These are phyloP conservation scores for Lippia alba DNA, from an alignment of 305 asterid species.

Conservation along the genomic window DNA sequence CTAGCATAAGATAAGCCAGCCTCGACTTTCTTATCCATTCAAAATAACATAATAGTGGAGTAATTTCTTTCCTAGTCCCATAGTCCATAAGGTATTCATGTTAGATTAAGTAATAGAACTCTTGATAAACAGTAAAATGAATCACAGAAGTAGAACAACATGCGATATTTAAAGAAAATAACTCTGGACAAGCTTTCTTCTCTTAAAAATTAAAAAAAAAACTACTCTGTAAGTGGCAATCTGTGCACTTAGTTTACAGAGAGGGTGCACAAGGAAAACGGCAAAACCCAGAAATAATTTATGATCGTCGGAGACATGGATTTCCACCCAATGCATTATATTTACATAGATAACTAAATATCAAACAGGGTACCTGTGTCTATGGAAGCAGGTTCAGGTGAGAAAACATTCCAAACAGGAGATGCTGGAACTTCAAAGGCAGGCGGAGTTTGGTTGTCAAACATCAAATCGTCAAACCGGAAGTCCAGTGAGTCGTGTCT, in stretches of 20 bases:
- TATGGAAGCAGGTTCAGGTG: slow-evolving; percentile 54
- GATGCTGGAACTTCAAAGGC: slow-evolving; percentile 48
- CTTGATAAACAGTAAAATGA: background rate
- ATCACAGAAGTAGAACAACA: background rate
- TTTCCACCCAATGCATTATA: slow-evolving; percentile 3
- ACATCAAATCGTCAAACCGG: slow-evolving; percentile 46
- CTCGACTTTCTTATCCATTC: no score
- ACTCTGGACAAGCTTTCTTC: slow-evolving; percentile 26
- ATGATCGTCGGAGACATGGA: slow-evolving; percentile 10
- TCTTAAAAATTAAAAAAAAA: slow-evolving; percentile 14
- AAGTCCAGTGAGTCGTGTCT: slow-evolving; percentile 35
- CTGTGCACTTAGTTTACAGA: slow-evolving; percentile 30
- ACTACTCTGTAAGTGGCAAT: slow-evolving; percentile 21
- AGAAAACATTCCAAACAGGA: slow-evolving; percentile 44
- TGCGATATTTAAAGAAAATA: background rate
- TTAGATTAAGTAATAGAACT: no score
- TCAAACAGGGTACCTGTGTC: slow-evolving; percentile 58
- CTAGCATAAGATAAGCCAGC: no score
- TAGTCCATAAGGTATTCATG: no score
- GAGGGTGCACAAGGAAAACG: background rate
- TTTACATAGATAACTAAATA: slow-evolving; percentile 35
- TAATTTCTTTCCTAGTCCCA: no score
- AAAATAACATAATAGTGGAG: no score
- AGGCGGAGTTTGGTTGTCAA: slow-evolving; percentile 42
- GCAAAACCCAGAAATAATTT: slow-evolving; percentile 30